A percentile compares a stretch with the other conserved stretches of the same genome.
Evolutionary conservation across 768 basidiomycete species (phyloP).

Genomic region (Gloeopeniophorella convolvens): DNA sequence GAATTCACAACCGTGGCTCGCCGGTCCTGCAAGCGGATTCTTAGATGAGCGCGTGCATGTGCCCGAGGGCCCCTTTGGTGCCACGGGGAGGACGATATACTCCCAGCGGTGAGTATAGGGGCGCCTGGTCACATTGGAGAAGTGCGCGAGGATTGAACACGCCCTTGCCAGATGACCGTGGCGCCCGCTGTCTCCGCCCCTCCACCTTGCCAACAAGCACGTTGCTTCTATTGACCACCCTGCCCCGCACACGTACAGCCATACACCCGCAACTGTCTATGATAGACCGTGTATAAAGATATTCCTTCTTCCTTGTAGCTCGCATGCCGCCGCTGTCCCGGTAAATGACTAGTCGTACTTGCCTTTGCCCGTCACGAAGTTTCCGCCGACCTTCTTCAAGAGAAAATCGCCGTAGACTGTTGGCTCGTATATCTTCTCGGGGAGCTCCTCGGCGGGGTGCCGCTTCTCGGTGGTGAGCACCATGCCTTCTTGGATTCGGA

Average conservation of each 20-base stretch:
- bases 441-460: slow-evolving; percentile 16
- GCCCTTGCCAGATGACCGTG: background rate
- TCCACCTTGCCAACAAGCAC: background rate
- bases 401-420: slow-evolving; percentile 79
- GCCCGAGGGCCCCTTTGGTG: slow-evolving; percentile 17
- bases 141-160: background rate
- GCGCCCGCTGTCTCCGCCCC: too few relatives aligned
- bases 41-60: slow-evolving; percentile 16
- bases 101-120: slow-evolving; percentile 15
- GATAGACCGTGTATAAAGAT: slow-evolving; percentile 5
- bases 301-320: background rate
- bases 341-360: slow-evolving; percentile 27
- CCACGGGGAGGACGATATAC: slow-evolving; percentile 22
- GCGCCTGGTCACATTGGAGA: background rate
- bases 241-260: slow-evolving; percentile 2
- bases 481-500: slow-evolving; percentile 36
- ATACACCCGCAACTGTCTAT: slow-evolving; percentile 3
- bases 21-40: slow-evolving; percentile 19
- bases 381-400: slow-evolving; percentile 60
- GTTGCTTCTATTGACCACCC: background rate
- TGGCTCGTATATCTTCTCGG: slow-evolving; percentile 34
- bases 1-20: slow-evolving; percentile 16
- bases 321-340: background rate
- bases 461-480: slow-evolving; percentile 15
- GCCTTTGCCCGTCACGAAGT: slow-evolving; percentile 48